Conservation (phyloP, 2,329 filamentous ascomycete genomes). For the Davidsoniella virescens region DNA sequence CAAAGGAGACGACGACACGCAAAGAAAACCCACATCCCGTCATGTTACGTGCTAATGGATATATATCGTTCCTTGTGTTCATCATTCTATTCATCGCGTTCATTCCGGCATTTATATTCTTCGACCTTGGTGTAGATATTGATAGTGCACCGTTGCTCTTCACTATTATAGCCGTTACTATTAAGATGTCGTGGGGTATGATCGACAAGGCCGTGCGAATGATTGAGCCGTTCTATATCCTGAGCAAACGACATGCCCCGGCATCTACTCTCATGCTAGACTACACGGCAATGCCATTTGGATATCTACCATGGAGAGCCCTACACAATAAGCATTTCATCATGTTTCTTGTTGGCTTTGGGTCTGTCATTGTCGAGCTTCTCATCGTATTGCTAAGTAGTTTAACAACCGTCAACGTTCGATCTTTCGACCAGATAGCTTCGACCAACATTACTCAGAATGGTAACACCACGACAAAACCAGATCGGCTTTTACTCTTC, state of each 20-base stretch:
- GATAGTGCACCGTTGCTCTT: slow-evolving; percentile 42
- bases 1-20: not conserved
- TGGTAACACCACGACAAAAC: not conserved
- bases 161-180: slow-evolving; percentile 46
- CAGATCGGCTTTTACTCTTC: too few relatives aligned
- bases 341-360: slow-evolving; percentile 52
- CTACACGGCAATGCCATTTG: slow-evolving; percentile 56
- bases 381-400: slow-evolving; percentile 53
- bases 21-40: slow-evolving; percentile 50
- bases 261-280: slow-evolving; percentile 52
- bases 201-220: slow-evolving; percentile 55
- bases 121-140: slow-evolving; percentile 17
- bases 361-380: slow-evolving; percentile 57
- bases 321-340: slow-evolving; percentile 47
- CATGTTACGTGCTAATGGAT: slow-evolving; percentile 46
- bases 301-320: slow-evolving; percentile 45
- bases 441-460: slow-evolving; percentile 30
- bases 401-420: slow-evolving; percentile 36
- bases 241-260: slow-evolving; percentile 48
- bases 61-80: slow-evolving; percentile 42
- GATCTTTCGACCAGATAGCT: slow-evolving; percentile 28
- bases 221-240: slow-evolving; percentile 59
- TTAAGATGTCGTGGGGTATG: slow-evolving; percentile 53
- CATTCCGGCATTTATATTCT: slow-evolving; percentile 46
- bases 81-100: slow-evolving; percentile 40